A percentile compares a stretch with the other conserved stretches of the same genome.
These are phyloP conservation scores for Solanum pennellii DNA, from an alignment of 257 asterid species.

Conservation along the genomic window DNA sequence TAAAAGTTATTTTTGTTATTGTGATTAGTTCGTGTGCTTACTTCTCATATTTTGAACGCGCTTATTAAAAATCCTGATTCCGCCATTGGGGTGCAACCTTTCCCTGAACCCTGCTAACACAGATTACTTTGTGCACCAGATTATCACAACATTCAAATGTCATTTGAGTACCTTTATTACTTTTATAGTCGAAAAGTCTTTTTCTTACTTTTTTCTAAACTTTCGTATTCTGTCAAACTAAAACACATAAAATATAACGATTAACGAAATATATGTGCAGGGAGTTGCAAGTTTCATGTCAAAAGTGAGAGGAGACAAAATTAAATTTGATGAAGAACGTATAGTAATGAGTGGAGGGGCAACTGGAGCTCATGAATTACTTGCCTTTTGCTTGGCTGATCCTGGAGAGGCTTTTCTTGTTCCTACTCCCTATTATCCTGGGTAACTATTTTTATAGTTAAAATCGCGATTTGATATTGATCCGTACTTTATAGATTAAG, in stretches of 20 bases:
- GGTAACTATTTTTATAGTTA: background rate
- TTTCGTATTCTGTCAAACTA: background rate
- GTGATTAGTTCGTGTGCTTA: no score
- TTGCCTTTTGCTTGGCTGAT: conserved; percentile 7
- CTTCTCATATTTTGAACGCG: no score
- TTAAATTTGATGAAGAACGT: background rate
- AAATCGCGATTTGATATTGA: background rate
- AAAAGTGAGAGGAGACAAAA: conserved; percentile 2
- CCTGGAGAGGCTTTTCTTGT: conserved; percentile 6
- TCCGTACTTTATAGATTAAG: background rate
- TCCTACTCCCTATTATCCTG: conserved; percentile 11
- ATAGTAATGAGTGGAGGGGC: conserved; percentile 13
- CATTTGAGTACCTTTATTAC: no score
- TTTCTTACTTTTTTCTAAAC: background rate
- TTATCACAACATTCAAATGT: background rate
- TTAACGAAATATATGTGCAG: background rate
- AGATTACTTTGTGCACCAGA: background rate
- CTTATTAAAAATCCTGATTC: no score
- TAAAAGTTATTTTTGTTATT: no score
- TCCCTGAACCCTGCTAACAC: background rate
- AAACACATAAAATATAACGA: background rate
- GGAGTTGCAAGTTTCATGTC: conserved; percentile 7
- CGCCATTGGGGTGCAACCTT: no score
- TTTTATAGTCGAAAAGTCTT: background rate
- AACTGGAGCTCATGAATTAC: conserved; percentile 9